These are phyloP conservation scores for Globisporangium nodosum DNA, from an alignment of 352 stramenopile genomes.

Conservation along the genomic window DNA sequence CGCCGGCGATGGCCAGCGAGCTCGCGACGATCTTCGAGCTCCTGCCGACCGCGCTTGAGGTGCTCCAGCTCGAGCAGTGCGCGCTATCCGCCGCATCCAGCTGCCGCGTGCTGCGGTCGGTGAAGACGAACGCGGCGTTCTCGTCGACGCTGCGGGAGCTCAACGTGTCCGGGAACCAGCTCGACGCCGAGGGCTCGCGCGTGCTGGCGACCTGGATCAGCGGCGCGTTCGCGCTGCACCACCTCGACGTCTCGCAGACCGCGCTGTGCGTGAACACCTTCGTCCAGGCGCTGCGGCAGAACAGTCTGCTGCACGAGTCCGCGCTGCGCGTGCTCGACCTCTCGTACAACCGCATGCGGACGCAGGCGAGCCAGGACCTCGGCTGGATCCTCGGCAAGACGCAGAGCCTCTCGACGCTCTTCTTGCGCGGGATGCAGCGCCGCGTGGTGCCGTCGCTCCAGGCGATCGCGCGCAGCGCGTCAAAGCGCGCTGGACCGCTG, in stretches of 20 bases:
- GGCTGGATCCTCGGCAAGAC: constrained; percentile 62
- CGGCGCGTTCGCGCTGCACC: constrained; percentile 42
- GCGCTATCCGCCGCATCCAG: constrained; percentile 25
- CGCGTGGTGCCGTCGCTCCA: constrained; percentile 16
- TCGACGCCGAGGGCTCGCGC: constrained; percentile 37
- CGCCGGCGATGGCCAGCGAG: constrained; percentile 34
- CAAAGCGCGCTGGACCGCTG: constrained; percentile 19
- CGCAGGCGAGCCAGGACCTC: constrained; percentile 39
- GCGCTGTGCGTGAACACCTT: constrained; percentile 50
- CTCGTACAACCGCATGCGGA: constrained; percentile 63
- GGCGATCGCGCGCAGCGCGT: constrained; percentile 15
- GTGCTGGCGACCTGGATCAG: constrained; percentile 50
- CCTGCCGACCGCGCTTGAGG: constrained; percentile 36
- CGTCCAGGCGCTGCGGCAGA: constrained; percentile 50
- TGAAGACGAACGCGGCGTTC: constrained; percentile 47
- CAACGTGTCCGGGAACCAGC: constrained; percentile 58
- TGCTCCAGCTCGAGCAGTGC: constrained; percentile 59
- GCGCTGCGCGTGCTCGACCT: constrained; percentile 54
- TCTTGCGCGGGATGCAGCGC: constrained; percentile 57
- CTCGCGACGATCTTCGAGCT: constrained; percentile 47
- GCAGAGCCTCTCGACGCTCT: constrained; percentile 47
- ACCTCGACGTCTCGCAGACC: constrained; percentile 56
- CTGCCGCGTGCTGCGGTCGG: constrained; percentile 28
- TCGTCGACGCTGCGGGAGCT: constrained; percentile 40
- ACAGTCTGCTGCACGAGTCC: constrained; percentile 60